A percentile compares a stretch with the other conserved stretches of the same genome.
These are phyloP conservation scores for Pontederia paniculata DNA, from an alignment of 176 grass and related monocot species.

Conservation along the genomic window DNA sequence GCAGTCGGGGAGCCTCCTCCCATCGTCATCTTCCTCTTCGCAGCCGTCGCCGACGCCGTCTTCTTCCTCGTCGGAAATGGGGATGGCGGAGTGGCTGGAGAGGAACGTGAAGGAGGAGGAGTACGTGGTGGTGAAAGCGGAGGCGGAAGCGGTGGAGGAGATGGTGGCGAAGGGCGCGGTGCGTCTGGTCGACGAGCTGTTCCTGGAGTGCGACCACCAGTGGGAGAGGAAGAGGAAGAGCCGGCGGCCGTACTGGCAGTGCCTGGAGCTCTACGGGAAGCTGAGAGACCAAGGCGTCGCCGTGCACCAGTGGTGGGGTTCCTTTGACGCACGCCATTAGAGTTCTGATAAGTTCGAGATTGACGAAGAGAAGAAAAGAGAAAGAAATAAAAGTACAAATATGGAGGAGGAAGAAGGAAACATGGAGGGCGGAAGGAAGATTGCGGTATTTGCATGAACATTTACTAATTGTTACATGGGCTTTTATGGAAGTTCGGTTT, in stretches of 20 bases:
- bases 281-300: slow-evolving; percentile 43
- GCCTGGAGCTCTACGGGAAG: slow-evolving; percentile 40
- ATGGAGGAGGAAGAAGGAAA: neutral
- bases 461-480: no score
- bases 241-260: slow-evolving; percentile 46
- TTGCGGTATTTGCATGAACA: no score
- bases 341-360: neutral
- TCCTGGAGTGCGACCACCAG: slow-evolving; percentile 41
- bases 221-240: slow-evolving; percentile 2
- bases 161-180: slow-evolving; percentile 17
- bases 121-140: slow-evolving; percentile 56
- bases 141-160: slow-evolving; percentile 27
- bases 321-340: no score
- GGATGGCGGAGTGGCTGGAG: slow-evolving; percentile 42
- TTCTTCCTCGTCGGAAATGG: neutral
- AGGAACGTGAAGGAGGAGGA: slow-evolving; percentile 41
- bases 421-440: no score
- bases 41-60: no score
- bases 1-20: neutral
- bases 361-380: neutral
- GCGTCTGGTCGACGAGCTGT: slow-evolving; percentile 35
- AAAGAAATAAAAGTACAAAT: neutral
- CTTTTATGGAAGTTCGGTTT: no score
- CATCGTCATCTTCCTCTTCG: neutral
- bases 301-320: slow-evolving; percentile 59